phyloP scores from a whole-genome alignment of 2,329 filamentous ascomycete genomes.

The Trichophyton simii region DNA sequence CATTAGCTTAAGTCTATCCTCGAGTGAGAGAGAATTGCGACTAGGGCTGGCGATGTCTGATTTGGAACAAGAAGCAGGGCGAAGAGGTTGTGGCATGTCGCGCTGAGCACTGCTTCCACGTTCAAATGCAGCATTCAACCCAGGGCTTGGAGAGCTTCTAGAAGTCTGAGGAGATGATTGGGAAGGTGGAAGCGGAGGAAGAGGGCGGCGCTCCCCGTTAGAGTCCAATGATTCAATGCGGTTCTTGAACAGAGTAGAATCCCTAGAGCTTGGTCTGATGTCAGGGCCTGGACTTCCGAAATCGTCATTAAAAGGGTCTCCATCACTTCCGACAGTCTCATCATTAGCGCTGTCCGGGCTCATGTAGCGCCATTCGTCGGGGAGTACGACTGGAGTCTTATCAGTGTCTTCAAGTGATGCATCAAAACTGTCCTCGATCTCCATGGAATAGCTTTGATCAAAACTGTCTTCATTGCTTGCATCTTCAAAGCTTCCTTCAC shows the following conservation, averaged over 20 bases:
- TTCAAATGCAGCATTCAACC: constrained; percentile 56
- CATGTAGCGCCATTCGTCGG: constrained; percentile 84
- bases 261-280: constrained; percentile 38
- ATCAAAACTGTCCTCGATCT: constrained; percentile 82
- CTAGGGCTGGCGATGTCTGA: constrained; percentile 66
- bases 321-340: constrained; percentile 41
- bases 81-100: constrained; percentile 59
- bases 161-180: constrained; percentile 35
- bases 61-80: constrained; percentile 55
- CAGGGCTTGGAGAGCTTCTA: constrained; percentile 38
- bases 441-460: constrained; percentile 45
- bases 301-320: constrained; percentile 54
- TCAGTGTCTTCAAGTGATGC: constrained; percentile 89
- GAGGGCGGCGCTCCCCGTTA: constrained; percentile 67
- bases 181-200: constrained; percentile 66
- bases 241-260: constrained; percentile 31
- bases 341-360: constrained; percentile 51
- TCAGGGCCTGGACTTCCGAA: constrained; percentile 55
- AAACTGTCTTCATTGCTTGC: constrained; percentile 57
- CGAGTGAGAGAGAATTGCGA: constrained; percentile 64
- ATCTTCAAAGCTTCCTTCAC: constrained; percentile 86
- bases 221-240: constrained; percentile 64
- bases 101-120: constrained; percentile 55
- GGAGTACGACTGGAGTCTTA: constrained; percentile 94
- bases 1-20: constrained; percentile 79